Evolutionary conservation across 768 basidiomycete genomes (phyloP).

Genomic region (Postia placenta): DNA sequence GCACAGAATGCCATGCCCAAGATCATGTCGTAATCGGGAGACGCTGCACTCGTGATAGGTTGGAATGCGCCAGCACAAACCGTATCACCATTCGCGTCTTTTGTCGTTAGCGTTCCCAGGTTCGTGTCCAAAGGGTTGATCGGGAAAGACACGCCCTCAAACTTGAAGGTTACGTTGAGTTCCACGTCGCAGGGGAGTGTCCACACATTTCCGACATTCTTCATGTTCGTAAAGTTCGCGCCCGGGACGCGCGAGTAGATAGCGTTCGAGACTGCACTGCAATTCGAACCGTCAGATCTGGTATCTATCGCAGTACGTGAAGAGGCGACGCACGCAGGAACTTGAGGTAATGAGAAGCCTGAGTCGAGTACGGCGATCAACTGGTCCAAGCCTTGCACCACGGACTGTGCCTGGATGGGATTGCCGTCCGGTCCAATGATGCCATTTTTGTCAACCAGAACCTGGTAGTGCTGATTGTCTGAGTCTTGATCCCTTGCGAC

Average conservation of each 20-base stretch:
- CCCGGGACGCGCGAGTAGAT: slow-evolving; percentile 29
- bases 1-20: slow-evolving; percentile 32
- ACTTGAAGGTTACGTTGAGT: slow-evolving; percentile 28
- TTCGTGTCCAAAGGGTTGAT: slow-evolving; percentile 30
- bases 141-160: slow-evolving; percentile 26
- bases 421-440: slow-evolving; percentile 31
- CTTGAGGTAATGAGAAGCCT: slow-evolving; percentile 28
- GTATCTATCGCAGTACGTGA: background rate
- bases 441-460: slow-evolving; percentile 23
- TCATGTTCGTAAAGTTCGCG: slow-evolving; percentile 18
- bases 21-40: slow-evolving; percentile 25
- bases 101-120: slow-evolving; percentile 12
- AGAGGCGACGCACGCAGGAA: slow-evolving; percentile 19
- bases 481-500: slow-evolving; percentile 14
- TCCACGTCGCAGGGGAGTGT: slow-evolving; percentile 27
- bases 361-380: slow-evolving; percentile 24
- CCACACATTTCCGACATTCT: slow-evolving; percentile 20
- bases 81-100: slow-evolving; percentile 22
- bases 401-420: slow-evolving; percentile 12
- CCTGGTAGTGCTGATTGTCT: slow-evolving; percentile 27
- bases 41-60: slow-evolving; percentile 19
- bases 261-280: slow-evolving; percentile 21
- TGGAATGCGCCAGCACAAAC: slow-evolving; percentile 31
- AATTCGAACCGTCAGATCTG: background rate
- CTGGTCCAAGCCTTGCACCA: slow-evolving; percentile 10